Evolutionary conservation across 2,329 filamentous ascomycete genomes (phyloP).

Genomic region (Colletotrichum siamense): DNA sequence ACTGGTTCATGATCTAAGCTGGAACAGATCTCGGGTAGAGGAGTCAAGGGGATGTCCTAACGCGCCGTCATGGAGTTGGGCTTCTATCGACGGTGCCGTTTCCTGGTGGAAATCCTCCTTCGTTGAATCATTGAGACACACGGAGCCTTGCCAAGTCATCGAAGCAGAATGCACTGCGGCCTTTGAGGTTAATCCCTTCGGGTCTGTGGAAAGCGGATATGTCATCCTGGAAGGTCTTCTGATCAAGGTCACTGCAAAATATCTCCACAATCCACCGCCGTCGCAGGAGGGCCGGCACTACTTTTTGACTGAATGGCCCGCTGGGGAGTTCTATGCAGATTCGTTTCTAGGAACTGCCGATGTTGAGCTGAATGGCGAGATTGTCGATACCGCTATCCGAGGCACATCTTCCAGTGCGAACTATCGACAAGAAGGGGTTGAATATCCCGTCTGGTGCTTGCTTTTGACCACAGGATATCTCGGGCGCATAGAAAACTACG

Average conservation of each 20-base stretch:
- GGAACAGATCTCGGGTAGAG: not conserved
- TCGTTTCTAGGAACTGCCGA: not conserved
- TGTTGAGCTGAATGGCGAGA: not conserved
- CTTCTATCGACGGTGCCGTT: not conserved
- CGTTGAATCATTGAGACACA: not conserved
- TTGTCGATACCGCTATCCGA: not conserved
- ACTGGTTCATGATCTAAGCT: not conserved
- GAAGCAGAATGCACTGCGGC: not conserved
- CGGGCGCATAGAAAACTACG: not conserved
- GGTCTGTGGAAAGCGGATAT: not conserved
- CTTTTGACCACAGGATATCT: not conserved
- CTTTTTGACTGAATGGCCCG: not conserved
- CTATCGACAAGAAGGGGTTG: not conserved
- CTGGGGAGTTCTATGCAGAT: not conserved
- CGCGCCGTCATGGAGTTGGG: not conserved
- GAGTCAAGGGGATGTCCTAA: not conserved
- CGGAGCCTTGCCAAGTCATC: not conserved
- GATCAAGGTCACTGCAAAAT: not conserved
- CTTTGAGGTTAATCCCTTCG: not conserved
- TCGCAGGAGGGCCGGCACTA: not conserved
- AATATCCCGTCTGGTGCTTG: not conserved
- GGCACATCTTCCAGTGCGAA: rapidly evolving
- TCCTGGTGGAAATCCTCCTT: not conserved
- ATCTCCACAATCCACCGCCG: not conserved
- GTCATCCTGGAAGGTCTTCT: not conserved